Evolutionary conservation across 2,329 filamentous ascomycete species (phyloP).

Genomic region (Lachnellula hyalina): DNA sequence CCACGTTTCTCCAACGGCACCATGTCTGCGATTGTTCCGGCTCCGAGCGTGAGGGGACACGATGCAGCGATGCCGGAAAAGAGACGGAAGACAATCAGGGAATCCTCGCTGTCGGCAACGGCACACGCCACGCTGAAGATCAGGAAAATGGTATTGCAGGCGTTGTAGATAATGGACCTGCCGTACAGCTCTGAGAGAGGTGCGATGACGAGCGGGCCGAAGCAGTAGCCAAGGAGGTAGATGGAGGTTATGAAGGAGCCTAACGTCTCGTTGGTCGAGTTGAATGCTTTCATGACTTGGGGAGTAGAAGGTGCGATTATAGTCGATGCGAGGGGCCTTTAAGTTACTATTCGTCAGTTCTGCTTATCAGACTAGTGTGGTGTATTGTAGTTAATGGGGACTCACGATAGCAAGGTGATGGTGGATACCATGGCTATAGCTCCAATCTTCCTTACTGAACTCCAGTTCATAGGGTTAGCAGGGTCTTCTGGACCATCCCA

Average conservation of each 20-base stretch:
- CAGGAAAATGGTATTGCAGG: slow-evolving; percentile 50
- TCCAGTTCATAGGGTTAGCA: slow-evolving; percentile 17
- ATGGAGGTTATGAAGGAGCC: slow-evolving; percentile 59
- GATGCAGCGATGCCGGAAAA: slow-evolving; percentile 56
- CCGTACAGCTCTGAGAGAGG: slow-evolving; percentile 58
- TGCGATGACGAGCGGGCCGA: slow-evolving; percentile 62
- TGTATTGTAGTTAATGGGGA: not conserved
- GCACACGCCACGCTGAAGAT: slow-evolving; percentile 56
- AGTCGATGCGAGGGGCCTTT: slow-evolving; percentile 38
- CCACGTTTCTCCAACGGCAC: slow-evolving; percentile 52
- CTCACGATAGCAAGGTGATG: slow-evolving; percentile 21
- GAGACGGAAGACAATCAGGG: slow-evolving; percentile 59
- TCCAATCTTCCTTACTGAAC: slow-evolving; percentile 5
- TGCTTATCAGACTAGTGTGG: not conserved
- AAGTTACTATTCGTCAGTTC: not conserved
- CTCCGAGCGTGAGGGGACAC: slow-evolving; percentile 7
- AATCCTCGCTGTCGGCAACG: slow-evolving; percentile 49
- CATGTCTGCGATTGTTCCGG: slow-evolving; percentile 52
- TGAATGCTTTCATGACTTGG: slow-evolving; percentile 33
- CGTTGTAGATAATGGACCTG: slow-evolving; percentile 51
- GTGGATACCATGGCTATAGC: slow-evolving; percentile 14
- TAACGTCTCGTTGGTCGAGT: slow-evolving; percentile 31
- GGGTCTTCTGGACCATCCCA: slow-evolving; percentile 10
- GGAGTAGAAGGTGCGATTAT: slow-evolving; percentile 45
- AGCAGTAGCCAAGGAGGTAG: slow-evolving; percentile 53